Evolutionary conservation across 2,329 filamentous ascomycete genomes (phyloP), one percentile per base, ranked within the genome.

Genomic region (Aureobasidium namibiae): DNA sequence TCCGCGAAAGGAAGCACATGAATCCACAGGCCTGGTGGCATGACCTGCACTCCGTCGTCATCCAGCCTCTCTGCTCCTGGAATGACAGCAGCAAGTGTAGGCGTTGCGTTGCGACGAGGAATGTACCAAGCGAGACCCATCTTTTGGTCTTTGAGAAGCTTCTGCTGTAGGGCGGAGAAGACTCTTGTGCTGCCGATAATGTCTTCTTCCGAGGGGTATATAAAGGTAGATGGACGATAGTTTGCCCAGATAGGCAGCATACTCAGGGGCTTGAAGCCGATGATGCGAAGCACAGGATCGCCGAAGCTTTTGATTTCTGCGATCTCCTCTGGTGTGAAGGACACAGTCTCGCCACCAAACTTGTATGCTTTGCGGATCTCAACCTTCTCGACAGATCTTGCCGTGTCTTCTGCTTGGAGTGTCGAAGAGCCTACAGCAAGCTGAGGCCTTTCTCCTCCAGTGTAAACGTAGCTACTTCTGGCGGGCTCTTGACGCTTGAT

Each of bases 291-390:
- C 13, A 89, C 79, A 0, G 90, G 89, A 1, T 88, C 80, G 2
- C 92, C 92, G 66, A 96, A 96, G 64, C 89, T 78, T 62, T 86
- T 86, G 61, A 99, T 79, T 21, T 81, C 76, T 60, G 86, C 87
- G 61, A 92, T 84, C 70, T 99, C 92, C 34, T 96, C 91, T 0
- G 86, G 82, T 0, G 86, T 86, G 70, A 99, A 99, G 50, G 87
- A 82, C 48, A 99, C 84, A 49, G 90, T 90, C 64, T 95, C 90
- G 39, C 90, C 92, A 13, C 92, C 94, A 68, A 97, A 97, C 67
- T 94, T 96, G 78, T 94, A 99, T 0, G 92, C 94, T 72, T 94
- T 96, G 61, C 88, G 88, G 21, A 95, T 82, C 67, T 97, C 91
- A 3, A 75, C 76, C 65, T 92, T 92, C 63, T 95, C 87, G 0